Percentiles rank a stretch among this genome's conserved stretches.
phyloP scores from a whole-genome alignment of 768 basidiomycete species.

The Tricholoma matsutake region DNA sequence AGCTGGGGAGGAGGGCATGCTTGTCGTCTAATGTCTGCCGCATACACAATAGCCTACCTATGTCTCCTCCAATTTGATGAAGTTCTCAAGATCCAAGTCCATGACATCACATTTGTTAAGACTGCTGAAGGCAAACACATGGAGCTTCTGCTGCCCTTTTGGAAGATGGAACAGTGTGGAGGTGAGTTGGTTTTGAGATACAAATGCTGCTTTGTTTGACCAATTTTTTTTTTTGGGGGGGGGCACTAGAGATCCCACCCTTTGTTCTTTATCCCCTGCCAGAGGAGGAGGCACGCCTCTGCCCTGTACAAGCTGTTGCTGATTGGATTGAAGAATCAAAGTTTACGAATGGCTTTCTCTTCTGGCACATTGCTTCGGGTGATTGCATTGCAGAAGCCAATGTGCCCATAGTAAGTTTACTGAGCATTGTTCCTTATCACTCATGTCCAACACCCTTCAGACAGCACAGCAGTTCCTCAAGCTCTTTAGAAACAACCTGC shows the following conservation, averaged over 20 bases:
- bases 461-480: conserved; percentile 35
- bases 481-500: conserved; percentile 36
- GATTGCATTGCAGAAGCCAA: conserved; percentile 24
- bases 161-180: conserved; percentile 28
- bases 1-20: conserved; percentile 29
- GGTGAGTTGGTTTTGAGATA: conserved; percentile 10
- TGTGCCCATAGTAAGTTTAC: conserved; percentile 22
- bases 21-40: conserved; percentile 23
- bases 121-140: neutral
- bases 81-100: conserved; percentile 29
- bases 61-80: conserved; percentile 32
- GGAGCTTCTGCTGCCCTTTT: conserved; percentile 21
- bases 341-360: conserved; percentile 29
- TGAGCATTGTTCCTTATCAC: neutral
- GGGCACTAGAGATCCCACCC: conserved; percentile 27
- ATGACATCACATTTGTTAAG: conserved; percentile 11
- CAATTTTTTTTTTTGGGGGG: too few species aligned
- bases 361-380: conserved; percentile 26
- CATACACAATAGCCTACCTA: conserved; percentile 29
- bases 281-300: conserved; percentile 27
- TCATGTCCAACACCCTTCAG: conserved; percentile 14
- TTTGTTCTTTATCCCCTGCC: conserved; percentile 24
- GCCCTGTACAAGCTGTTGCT: conserved; percentile 31
- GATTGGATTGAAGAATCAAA: conserved; percentile 24
- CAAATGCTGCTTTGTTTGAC: neutral